phyloP scores from a whole-genome alignment of 441 rosid species.

The Macaranga tanarius region DNA sequence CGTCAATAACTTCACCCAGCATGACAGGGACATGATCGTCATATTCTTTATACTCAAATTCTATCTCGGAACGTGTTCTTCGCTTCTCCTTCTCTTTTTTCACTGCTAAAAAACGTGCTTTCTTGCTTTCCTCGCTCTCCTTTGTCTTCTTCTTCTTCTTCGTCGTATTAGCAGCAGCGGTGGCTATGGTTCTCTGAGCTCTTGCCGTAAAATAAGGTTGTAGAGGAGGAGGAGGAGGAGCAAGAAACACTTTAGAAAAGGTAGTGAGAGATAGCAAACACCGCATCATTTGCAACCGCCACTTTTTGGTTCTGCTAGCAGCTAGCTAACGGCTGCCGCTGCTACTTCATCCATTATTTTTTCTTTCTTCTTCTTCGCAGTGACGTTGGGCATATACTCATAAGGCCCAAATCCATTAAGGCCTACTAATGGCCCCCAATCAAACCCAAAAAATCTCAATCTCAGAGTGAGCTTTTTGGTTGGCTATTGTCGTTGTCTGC shows the following conservation, averaged over 20 bases:
- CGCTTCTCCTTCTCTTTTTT: slow-evolving; percentile 51
- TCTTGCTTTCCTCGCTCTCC: slow-evolving; percentile 13
- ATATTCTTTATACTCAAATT: slow-evolving; percentile 32
- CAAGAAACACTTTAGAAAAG: slow-evolving; percentile 4
- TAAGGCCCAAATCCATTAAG: background rate
- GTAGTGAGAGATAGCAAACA: slow-evolving; percentile 13
- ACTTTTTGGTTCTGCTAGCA: background rate
- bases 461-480: too few species aligned
- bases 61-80: slow-evolving; percentile 79
- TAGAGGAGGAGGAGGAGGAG: background rate
- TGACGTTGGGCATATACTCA: too few species aligned
- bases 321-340: too few species aligned
- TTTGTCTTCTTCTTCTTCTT: slow-evolving; percentile 11
- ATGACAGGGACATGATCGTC: slow-evolving; percentile 72
- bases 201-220: background rate
- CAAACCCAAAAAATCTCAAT: too few species aligned
- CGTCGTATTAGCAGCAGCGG: background rate
- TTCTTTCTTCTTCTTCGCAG: too few species aligned
- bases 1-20: slow-evolving; percentile 86
- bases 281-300: slow-evolving; percentile 9
- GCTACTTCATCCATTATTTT: background rate
- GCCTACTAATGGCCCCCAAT: too few species aligned
- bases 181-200: slow-evolving; percentile 13
- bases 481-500: too few species aligned
- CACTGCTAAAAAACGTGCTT: slow-evolving; percentile 11